phyloP scores from a whole-genome alignment of 257 asterid species.

The Solanum piurae region DNA sequence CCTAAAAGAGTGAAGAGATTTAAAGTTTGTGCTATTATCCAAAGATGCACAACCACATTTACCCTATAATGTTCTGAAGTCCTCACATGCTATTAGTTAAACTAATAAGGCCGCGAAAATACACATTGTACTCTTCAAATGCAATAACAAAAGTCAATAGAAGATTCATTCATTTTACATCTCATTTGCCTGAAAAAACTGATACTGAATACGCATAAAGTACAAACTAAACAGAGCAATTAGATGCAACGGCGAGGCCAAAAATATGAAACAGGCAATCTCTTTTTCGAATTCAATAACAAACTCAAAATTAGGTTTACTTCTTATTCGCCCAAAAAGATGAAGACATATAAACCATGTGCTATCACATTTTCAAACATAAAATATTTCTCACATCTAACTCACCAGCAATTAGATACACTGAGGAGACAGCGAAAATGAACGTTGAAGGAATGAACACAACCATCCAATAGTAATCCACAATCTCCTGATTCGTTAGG shows the following conservation, averaged over 20 bases:
- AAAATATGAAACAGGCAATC: neutral
- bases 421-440: constrained; percentile 36
- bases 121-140: neutral
- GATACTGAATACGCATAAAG: neutral
- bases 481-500: constrained; percentile 88
- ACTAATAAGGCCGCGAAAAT: neutral
- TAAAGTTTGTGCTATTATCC: neutral
- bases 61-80: neutral
- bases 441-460: constrained; percentile 65
- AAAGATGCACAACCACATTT: neutral
- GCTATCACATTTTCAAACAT: neutral
- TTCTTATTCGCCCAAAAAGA: neutral
- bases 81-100: neutral
- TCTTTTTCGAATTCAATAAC: neutral
- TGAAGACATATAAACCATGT: neutral
- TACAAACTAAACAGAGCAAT: neutral
- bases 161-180: neutral
- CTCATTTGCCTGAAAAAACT: neutral
- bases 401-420: constrained; percentile 68
- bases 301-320: neutral
- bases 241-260: neutral
- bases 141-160: neutral
- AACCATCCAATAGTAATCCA: constrained; percentile 95
- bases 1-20: neutral
- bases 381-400: neutral